These are phyloP conservation scores for Hirschioporus abietinus DNA, from an alignment of 768 basidiomycete genomes.

Conservation along the genomic window DNA sequence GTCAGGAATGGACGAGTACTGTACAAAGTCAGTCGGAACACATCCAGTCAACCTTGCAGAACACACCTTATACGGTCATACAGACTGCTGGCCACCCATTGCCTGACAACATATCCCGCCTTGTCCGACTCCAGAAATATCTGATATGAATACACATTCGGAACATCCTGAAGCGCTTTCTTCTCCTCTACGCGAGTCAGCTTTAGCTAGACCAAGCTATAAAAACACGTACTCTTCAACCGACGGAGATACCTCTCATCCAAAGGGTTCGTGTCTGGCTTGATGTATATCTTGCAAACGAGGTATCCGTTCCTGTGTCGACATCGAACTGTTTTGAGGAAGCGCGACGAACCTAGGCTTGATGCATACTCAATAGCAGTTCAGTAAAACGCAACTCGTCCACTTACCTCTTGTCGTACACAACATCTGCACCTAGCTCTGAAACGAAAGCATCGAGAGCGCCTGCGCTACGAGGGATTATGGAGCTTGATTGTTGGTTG, in stretches of 20 bases:
- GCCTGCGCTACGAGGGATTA: conserved; percentile 66
- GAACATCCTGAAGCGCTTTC: conserved; percentile 76
- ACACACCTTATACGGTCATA: conserved; percentile 93
- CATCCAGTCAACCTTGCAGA: not conserved
- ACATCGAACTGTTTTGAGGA: conserved; percentile 83
- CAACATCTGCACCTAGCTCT: conserved; percentile 80
- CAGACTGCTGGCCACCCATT: conserved; percentile 90
- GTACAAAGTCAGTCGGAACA: conserved; percentile 1
- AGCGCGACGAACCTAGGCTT: conserved; percentile 38
- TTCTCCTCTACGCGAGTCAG: conserved; percentile 58
- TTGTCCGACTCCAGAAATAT: conserved; percentile 91
- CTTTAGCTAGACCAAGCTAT: conserved; percentile 6
- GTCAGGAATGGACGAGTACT: conserved; percentile 96
- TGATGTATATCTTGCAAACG: conserved; percentile 47
- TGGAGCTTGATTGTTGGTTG: conserved; percentile 67
- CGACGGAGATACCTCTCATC: conserved; percentile 68
- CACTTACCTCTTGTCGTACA: conserved; percentile 86
- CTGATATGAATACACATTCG: conserved; percentile 87
- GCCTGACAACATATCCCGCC: conserved; percentile 90
- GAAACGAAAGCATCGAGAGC: conserved; percentile 88
- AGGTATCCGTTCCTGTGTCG: conserved; percentile 78
- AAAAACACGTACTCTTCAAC: conserved; percentile 52
- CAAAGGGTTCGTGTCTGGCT: conserved; percentile 82
- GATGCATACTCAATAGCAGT: not conserved
- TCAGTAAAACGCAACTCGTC: not conserved